Percentiles rank a stretch among this genome's conserved stretches.
Conservation (phyloP, 2,329 filamentous ascomycete species). For the Fusarium nurragi region DNA sequence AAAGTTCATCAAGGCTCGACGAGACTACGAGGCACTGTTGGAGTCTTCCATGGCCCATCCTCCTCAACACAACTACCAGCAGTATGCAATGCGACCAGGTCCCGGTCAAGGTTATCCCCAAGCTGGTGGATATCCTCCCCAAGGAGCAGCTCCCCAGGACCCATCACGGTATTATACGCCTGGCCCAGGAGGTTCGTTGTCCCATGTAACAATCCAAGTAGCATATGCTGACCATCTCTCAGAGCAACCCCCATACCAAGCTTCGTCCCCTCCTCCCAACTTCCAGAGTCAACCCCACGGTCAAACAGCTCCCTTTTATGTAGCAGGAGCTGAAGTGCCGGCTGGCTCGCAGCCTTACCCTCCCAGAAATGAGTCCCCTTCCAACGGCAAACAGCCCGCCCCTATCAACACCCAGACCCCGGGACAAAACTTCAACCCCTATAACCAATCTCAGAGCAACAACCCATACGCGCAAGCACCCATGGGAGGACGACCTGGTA, state of each 20-base stretch:
- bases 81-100: conserved; percentile 67
- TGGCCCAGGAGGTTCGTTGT: conserved; percentile 52
- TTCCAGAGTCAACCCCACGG: conserved; percentile 63
- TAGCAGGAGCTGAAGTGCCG: conserved; percentile 67
- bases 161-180: conserved; percentile 76
- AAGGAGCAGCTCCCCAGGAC: conserved; percentile 62
- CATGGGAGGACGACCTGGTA: conserved; percentile 65
- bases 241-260: conserved; percentile 59
- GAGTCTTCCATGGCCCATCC: conserved; percentile 97
- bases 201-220: not conserved
- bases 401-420: conserved; percentile 64
- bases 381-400: conserved; percentile 58
- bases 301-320: conserved; percentile 70
- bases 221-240: conserved; percentile 22
- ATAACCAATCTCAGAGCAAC: conserved; percentile 51
- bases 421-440: conserved; percentile 55
- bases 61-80: conserved; percentile 80
- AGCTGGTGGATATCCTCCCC: conserved; percentile 53
- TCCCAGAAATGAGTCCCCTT: conserved; percentile 61
- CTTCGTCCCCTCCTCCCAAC: conserved; percentile 62
- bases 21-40: conserved; percentile 95
- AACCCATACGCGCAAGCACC: conserved; percentile 57
- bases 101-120: conserved; percentile 58
- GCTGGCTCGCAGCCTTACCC: conserved; percentile 60
- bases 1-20: conserved; percentile 98